Base-by-base conservation (phyloP, 345 rosid genomes). In the Aquilaria malaccensis region DNA sequence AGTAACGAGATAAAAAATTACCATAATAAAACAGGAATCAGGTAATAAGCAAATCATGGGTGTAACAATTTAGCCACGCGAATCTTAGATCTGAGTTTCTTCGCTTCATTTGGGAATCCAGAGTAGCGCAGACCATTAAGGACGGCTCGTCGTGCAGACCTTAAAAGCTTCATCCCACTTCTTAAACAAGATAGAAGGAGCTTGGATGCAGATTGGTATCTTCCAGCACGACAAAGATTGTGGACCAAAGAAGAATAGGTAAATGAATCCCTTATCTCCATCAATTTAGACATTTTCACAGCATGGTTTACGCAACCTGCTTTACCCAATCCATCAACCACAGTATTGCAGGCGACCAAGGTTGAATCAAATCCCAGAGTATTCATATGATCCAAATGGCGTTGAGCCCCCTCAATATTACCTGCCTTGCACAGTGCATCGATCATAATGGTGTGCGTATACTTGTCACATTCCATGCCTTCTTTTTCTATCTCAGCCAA, bases 371-470 rank as follows among this genome's bases (percentile, higher is more conserved):
- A 71, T 49, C 85, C 91, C 74, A 71, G 63, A 31, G 32, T 63
- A 59, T 74, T 71, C 91, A 85, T 83, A 70, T 66, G 67, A 55
- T 67, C 58, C 61, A 85, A 74, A 76, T 87, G 97, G 46, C 52
- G 66, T 37, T 43, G 60, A 1, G 97, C 97, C 13, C 69, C 81
- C 67, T 75, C 74, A 46, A 79, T 55, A 64, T 87, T 81, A 60
- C 95, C 88, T 9, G 77, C 73, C 75, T 74, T 83, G 60, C 86
- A 77, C 83, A 90, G 60, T 29, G 85, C 90, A 46, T 87, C 75
- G 50, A 93, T 77, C 67, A 90, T 72, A 66, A 90, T 93, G 11
- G 92, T 80, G 71, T 89, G 90, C 2, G 96, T 90, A 62, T 90
- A 93, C 50, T 68, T 75, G 65, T 90, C 97, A 45, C 83, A 79